phyloP scores from a whole-genome alignment of 768 basidiomycete species.

The Collybiopsis confluens region DNA sequence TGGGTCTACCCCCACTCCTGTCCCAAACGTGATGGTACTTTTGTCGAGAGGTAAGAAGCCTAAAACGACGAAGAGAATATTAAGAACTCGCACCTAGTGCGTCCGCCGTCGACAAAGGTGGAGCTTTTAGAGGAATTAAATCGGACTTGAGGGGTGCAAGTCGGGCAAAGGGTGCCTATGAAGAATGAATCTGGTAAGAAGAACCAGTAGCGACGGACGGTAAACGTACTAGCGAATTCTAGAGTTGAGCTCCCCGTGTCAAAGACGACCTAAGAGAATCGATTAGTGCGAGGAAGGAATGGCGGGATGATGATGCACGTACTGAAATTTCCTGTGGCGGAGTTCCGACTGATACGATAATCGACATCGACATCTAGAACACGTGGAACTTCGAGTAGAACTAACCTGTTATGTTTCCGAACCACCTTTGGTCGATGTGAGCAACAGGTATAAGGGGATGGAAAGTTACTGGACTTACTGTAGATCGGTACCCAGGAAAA shows the following conservation, averaged over 20 bases:
- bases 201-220: not conserved
- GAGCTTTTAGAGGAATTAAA: conserved; percentile 47
- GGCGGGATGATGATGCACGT: conserved; percentile 8
- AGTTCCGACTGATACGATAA: conserved; percentile 38
- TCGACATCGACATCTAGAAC: not conserved
- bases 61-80: too few relatives aligned
- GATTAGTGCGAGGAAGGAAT: too few relatives aligned
- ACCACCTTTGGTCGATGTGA: conserved; percentile 37
- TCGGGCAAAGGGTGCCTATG: conserved; percentile 41
- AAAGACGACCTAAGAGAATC: conserved; percentile 41
- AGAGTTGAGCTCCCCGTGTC: conserved; percentile 50
- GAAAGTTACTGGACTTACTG: conserved; percentile 33
- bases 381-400: conserved; percentile 1
- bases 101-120: conserved; percentile 43
- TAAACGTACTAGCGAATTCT: conserved; percentile 42
- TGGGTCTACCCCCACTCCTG: conserved; percentile 53
- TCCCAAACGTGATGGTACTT: conserved; percentile 48
- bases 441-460: not conserved
- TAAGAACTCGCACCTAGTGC: too few relatives aligned
- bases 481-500: conserved; percentile 55
- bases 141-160: conserved; percentile 37
- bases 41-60: too few relatives aligned
- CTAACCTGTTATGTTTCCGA: conserved; percentile 44
- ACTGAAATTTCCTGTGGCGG: conserved; percentile 45
- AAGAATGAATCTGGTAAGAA: conserved; percentile 9